Conservation (phyloP, 495 filamentous ascomycete genomes). For the Tuber magnatum region DNA sequence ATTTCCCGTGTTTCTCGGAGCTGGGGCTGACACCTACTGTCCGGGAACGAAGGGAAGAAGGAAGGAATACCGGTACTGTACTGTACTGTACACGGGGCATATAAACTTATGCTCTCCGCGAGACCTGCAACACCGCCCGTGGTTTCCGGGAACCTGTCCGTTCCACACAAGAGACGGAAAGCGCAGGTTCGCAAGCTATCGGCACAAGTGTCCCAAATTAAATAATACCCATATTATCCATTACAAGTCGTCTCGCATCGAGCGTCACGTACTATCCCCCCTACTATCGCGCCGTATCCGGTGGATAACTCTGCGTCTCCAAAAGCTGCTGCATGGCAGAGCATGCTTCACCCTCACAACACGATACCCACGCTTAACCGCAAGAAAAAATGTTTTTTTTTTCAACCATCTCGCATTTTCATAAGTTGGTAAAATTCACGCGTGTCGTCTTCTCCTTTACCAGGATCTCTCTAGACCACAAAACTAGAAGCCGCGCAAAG, state of each 20-base stretch:
- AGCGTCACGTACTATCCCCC: too few relatives aligned
- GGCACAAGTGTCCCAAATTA: too few relatives aligned
- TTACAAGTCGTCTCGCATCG: too few relatives aligned
- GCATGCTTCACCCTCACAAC: background rate
- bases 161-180: background rate
- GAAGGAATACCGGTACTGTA: background rate
- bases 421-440: background rate
- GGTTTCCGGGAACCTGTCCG: background rate
- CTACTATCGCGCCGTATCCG: too few relatives aligned
- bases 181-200: background rate
- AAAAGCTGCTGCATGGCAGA: too few relatives aligned
- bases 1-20: background rate
- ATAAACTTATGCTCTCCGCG: background rate
- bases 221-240: too few relatives aligned
- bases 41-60: background rate
- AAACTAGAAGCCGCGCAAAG: background rate
- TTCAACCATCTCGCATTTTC: background rate
- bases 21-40: background rate
- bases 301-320: too few relatives aligned
- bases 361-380: background rate
- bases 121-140: background rate
- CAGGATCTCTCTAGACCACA: background rate
- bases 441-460: background rate
- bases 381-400: background rate
- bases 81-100: background rate